A percentile compares a stretch with the other conserved stretches of the same genome.
These are phyloP conservation scores for Trametes villosa DNA, from an alignment of 768 basidiomycete genomes.

Conservation along the genomic window DNA sequence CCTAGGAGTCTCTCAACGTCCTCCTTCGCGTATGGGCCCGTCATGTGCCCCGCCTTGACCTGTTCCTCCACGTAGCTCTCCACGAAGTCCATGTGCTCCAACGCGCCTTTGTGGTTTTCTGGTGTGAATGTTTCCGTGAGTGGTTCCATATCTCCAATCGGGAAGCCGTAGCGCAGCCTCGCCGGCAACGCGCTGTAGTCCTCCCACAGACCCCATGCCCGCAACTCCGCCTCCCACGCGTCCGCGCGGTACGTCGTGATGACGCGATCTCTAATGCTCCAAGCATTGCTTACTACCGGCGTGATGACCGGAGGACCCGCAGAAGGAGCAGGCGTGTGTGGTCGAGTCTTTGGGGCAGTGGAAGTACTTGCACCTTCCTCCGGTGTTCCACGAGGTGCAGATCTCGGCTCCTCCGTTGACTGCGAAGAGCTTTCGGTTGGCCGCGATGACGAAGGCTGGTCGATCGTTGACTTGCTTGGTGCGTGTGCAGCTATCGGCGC, in stretches of 20 bases:
- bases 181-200: neutral
- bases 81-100: slow-evolving; percentile 10
- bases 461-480: neutral
- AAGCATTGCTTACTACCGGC: slow-evolving; percentile 14
- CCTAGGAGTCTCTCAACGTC: neutral
- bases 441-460: neutral
- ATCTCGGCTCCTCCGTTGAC: neutral
- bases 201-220: neutral
- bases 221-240: neutral
- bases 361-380: neutral
- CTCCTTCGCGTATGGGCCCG: slow-evolving; percentile 5
- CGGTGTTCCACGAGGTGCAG: slow-evolving; percentile 9
- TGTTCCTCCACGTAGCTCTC: neutral
- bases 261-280: neutral
- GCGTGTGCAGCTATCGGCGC: slow-evolving; percentile 1
- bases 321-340: slow-evolving; percentile 16
- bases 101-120: slow-evolving; percentile 1
- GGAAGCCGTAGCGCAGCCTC: slow-evolving; percentile 8
- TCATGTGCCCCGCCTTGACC: slow-evolving; percentile 3
- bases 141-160: slow-evolving; percentile 2
- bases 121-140: slow-evolving; percentile 6
- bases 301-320: slow-evolving; percentile 16
- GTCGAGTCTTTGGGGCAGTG: neutral
- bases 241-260: slow-evolving; percentile 10
- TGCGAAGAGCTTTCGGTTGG: neutral